Conservation (phyloP, 306 rosid genomes). For the Cajanus cajan region DNA sequence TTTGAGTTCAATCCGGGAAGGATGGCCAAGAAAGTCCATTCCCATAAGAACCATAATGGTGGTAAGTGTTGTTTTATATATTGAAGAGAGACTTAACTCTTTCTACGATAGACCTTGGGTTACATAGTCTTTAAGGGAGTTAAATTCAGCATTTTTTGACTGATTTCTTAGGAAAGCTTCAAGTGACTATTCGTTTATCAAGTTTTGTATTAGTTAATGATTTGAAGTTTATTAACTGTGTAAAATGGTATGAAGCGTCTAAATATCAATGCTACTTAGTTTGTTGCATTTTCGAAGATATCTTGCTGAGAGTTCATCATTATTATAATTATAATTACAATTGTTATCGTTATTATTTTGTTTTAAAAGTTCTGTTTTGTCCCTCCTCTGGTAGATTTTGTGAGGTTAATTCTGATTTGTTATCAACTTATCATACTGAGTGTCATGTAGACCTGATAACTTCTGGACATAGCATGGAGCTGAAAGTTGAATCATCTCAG, state of each 20-base stretch:
- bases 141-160: background rate
- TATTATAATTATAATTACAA: background rate
- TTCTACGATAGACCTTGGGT: background rate
- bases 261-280: background rate
- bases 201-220: background rate
- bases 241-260: background rate
- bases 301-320: background rate
- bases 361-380: background rate
- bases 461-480: conserved; percentile 61
- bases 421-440: conserved; percentile 1
- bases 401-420: background rate
- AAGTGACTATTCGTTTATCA: background rate
- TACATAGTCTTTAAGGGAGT: background rate
- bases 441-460: conserved; percentile 56
- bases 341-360: background rate
- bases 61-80: conserved; percentile 44
- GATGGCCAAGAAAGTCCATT: conserved; percentile 73
- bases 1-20: conserved; percentile 54
- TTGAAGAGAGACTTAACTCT: background rate
- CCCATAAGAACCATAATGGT: conserved; percentile 47
- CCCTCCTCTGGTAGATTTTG: conserved; percentile 4
- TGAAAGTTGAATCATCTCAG: conserved; percentile 54
- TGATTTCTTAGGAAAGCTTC: background rate
- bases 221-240: background rate
- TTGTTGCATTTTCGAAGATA: background rate